Conservation (phyloP, 2,329 filamentous ascomycete genomes). For the Reticulascus tulasneorum region DNA sequence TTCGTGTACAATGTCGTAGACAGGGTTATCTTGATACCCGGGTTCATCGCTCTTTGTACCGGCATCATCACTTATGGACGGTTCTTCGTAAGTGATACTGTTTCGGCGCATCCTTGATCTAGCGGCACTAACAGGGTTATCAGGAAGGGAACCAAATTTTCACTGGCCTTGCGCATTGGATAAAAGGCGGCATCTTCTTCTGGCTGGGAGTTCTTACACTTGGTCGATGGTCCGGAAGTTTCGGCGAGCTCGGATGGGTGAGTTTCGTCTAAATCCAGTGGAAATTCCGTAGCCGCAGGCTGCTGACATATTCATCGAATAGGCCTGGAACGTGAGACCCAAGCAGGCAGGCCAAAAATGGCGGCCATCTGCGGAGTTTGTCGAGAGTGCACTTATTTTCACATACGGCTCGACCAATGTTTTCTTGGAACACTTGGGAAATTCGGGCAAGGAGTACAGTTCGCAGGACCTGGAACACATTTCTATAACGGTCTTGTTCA, state of each 20-base stretch:
- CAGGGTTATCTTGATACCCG: conserved; percentile 71
- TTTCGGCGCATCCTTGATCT: neutral
- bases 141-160: conserved; percentile 69
- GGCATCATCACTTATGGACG: conserved; percentile 76
- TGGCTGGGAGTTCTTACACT: conserved; percentile 86
- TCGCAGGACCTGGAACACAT: conserved; percentile 84
- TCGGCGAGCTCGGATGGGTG: conserved; percentile 83
- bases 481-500: conserved; percentile 89
- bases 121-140: conserved; percentile 3
- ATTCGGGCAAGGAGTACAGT: conserved; percentile 67
- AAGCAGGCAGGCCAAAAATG: conserved; percentile 51
- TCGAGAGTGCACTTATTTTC: conserved; percentile 86
- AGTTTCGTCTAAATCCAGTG: conserved; percentile 16
- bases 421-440: conserved; percentile 83
- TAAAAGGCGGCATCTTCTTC: conserved; percentile 94
- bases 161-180: conserved; percentile 85
- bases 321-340: conserved; percentile 85
- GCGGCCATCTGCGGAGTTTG: conserved; percentile 80
- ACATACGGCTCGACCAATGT: conserved; percentile 86
- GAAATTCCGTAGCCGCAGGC: neutral
- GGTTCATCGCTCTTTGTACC: conserved; percentile 67
- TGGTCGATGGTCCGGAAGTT: conserved; percentile 86
- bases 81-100: conserved; percentile 66
- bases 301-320: conserved; percentile 9
- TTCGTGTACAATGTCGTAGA: conserved; percentile 67